A percentile compares a stretch with the other conserved stretches of the same genome.
Conservation (phyloP, 2,329 filamentous ascomycete species). For the Ilyonectria sp. region DNA sequence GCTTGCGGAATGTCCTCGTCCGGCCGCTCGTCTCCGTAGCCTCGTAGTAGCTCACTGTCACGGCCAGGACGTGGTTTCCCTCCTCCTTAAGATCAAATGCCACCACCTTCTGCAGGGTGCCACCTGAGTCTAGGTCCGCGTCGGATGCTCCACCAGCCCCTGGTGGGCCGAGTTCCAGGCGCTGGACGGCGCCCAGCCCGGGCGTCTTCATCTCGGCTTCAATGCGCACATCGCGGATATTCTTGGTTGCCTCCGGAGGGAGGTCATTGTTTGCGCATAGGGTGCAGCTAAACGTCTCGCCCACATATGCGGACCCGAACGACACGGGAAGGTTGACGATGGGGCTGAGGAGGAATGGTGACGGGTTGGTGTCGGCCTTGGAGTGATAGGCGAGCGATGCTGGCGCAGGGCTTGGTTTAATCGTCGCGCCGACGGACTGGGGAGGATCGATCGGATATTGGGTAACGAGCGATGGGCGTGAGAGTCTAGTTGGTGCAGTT, state of each 20-base stretch:
- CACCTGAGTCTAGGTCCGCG: conserved; percentile 70
- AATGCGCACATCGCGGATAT: conserved; percentile 84
- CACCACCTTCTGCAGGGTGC: conserved; percentile 85
- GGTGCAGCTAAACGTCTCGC: conserved; percentile 94
- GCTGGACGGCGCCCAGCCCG: conserved; percentile 68
- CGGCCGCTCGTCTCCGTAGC: conserved; percentile 79
- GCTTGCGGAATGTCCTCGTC: conserved; percentile 89
- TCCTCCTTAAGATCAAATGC: conserved; percentile 93
- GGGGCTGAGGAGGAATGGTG: conserved; percentile 72
- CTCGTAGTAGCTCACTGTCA: conserved; percentile 95
- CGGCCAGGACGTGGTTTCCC: conserved; percentile 92
- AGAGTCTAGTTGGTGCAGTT: conserved; percentile 72
- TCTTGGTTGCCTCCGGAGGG: conserved; percentile 53
- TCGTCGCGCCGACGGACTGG: conserved; percentile 58
- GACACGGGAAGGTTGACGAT: conserved; percentile 88
- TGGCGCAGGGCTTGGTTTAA: conserved; percentile 61
- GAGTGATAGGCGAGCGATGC: conserved; percentile 82
- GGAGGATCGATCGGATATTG: conserved; percentile 75
- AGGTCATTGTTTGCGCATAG: conserved; percentile 94
- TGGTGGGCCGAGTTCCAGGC: conserved; percentile 71
- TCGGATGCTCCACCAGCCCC: conserved; percentile 37
- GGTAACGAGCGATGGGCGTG: conserved; percentile 81
- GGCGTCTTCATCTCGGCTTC: conserved; percentile 97
- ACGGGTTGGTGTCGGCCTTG: conserved; percentile 62
- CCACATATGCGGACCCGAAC: conserved; percentile 95